Conservation (phyloP, 2,329 filamentous ascomycete species). For the Colletotrichum orbiculare region DNA sequence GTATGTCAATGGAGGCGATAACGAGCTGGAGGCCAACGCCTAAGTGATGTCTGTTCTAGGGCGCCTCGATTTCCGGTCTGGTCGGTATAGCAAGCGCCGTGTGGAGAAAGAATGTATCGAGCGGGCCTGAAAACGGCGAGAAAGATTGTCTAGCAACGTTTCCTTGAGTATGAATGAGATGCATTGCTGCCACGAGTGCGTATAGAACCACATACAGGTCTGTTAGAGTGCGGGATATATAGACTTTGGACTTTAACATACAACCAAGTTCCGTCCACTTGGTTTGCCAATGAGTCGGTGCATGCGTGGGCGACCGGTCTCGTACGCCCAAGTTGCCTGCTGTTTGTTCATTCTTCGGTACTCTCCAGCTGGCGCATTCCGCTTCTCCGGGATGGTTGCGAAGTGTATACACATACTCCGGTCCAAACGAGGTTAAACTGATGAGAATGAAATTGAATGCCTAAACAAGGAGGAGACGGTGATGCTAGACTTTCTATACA, state of each 20-base stretch:
- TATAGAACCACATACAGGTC: slow-evolving; percentile 29
- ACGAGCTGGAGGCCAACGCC: slow-evolving; percentile 58
- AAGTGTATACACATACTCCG: too few relatives aligned
- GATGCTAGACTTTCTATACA: too few relatives aligned
- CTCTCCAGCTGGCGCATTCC: too few relatives aligned
- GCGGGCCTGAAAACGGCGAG: too few relatives aligned
- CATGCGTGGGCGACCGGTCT: background rate
- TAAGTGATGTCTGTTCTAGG: slow-evolving; percentile 2
- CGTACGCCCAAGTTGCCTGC: too few relatives aligned
- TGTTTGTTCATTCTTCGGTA: background rate
- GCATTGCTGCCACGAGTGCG: slow-evolving; percentile 20
- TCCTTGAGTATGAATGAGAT: slow-evolving; percentile 16
- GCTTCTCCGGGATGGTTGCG: too few relatives aligned
- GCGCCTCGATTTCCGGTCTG: slow-evolving; percentile 1
- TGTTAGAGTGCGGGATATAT: slow-evolving; percentile 26
- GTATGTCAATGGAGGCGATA: slow-evolving; percentile 46
- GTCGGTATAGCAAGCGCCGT: background rate
- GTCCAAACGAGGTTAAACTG: too few relatives aligned
- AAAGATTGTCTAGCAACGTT: background rate
- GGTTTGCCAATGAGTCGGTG: background rate
- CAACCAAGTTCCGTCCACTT: background rate
- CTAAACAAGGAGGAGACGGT: too few relatives aligned
- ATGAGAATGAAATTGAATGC: too few relatives aligned
- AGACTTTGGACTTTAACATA: slow-evolving; percentile 13
- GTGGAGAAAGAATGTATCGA: background rate